Evolutionary conservation across 805 yeast species (phyloP), one percentile per base, ranked within the genome.

Genomic region (Lipomyces chichibuensis): DNA sequence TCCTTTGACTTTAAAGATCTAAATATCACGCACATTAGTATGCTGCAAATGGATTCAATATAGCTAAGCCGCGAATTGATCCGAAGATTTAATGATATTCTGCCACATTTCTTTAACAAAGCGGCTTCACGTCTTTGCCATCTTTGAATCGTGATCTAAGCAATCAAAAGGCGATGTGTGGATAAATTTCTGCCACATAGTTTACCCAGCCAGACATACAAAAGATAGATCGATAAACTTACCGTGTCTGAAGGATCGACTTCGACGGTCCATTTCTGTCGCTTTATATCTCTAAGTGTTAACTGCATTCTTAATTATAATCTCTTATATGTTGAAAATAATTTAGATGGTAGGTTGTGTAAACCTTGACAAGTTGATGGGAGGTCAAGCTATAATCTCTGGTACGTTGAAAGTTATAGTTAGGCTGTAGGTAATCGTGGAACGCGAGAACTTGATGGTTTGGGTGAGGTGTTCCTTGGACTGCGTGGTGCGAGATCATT

Each of bases 201-300:
- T 20, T 9, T 53, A 17, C 32, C 35, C 35, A 53, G 3, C 8
- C 3, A 53, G 57, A 7, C 20, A 8, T 53, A 17, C 55, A 20
- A 33, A 20, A 58, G 32, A 23, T 9, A 56, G 39, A 17, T 29
- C 7, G 17, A 25, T 25, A 17, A 32, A 82, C 86, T 72, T 75
- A 90, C 94, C 1, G 91, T 84, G 60, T 87, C 91, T 14, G 84
- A 69, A 8, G 84, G 82, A 67, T 89, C 96, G 65, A 92, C 84
- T 33, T 91, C 97, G 66, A 95, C 75, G 35, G 92, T 85, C 77
- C 93, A 86, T 77, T 88, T 90, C 77, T 91, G 92, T 81, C 94
- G 95, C 81, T 95, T 93, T 81, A 95, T 90, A 80, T 95, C 97
- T 78, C 93, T 92, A 78, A 95, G 87, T 61, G 88, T 84, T 71